phyloP scores from a whole-genome alignment of 768 basidiomycete genomes.

The Agaricus bisporus region DNA sequence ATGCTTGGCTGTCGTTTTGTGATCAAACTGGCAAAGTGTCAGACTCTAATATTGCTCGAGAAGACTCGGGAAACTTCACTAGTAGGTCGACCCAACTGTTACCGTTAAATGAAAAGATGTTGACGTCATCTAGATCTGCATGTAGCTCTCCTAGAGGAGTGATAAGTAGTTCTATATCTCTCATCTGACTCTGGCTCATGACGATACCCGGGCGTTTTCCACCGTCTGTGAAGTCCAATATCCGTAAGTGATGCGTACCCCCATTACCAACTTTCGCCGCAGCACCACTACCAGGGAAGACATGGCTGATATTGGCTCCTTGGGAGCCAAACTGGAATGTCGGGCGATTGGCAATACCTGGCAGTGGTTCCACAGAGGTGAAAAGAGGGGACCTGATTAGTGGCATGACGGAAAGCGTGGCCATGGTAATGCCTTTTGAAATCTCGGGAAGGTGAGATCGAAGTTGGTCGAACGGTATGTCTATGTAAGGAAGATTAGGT shows the following conservation, averaged over 20 bases:
- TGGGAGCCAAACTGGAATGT: constrained; percentile 46
- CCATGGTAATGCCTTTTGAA: constrained; percentile 46
- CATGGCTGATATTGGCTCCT: constrained; percentile 42
- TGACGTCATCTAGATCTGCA: constrained; percentile 27
- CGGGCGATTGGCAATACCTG: constrained; percentile 39
- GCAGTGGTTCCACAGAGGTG: constrained; percentile 36
- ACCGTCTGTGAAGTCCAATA: constrained; percentile 65
- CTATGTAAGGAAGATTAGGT: constrained; percentile 31
- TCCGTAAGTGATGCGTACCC: constrained; percentile 43
- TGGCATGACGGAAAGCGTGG: constrained; percentile 40
- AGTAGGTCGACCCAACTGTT: constrained; percentile 65
- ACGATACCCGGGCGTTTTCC: constrained; percentile 52
- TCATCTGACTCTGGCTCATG: constrained; percentile 68
- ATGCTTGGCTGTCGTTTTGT: constrained; percentile 36
- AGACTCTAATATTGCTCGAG: constrained; percentile 2
- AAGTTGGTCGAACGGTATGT: constrained; percentile 48
- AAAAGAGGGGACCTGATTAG: constrained; percentile 33
- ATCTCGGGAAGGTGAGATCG: constrained; percentile 35
- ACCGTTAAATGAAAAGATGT: constrained; percentile 36
- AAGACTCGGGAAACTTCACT: constrained; percentile 29
- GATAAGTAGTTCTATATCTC: constrained; percentile 62
- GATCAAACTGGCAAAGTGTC: constrained; percentile 43
- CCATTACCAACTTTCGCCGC: constrained; percentile 9
- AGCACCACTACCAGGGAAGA: constrained; percentile 38
- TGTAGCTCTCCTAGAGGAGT: constrained; percentile 48